Evolutionary conservation across 768 basidiomycete species (phyloP).

Genomic region (Pisolithus albus): DNA sequence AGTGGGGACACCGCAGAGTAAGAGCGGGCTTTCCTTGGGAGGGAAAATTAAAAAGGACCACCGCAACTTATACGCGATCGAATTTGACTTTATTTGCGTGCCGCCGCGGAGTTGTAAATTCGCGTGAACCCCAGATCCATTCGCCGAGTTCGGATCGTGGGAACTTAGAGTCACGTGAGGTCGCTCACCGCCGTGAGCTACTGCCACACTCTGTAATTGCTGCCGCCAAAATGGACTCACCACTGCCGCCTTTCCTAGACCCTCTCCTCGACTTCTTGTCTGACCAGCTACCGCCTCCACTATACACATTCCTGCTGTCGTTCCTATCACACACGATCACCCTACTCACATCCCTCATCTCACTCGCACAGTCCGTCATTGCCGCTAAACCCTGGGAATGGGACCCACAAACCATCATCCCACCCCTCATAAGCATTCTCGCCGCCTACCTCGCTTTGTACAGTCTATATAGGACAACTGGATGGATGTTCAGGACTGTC

Average conservation of each 20-base stretch:
- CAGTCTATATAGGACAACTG: slow-evolving; percentile 72
- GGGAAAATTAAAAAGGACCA: slow-evolving; percentile 18
- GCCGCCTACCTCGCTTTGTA: slow-evolving; percentile 71
- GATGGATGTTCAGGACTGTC: slow-evolving; percentile 60
- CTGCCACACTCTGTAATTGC: too few species aligned
- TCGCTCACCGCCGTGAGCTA: neutral
- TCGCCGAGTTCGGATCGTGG: neutral
- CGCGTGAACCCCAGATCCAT: slow-evolving; percentile 6
- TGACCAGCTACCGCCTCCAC: slow-evolving; percentile 46
- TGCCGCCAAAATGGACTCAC: slow-evolving; percentile 21
- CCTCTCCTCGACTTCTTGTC: slow-evolving; percentile 49
- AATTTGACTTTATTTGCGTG: slow-evolving; percentile 22
- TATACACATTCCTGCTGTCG: slow-evolving; percentile 46
- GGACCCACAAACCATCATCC: slow-evolving; percentile 61
- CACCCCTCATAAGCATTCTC: slow-evolving; percentile 67
- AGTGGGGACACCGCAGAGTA: slow-evolving; percentile 5
- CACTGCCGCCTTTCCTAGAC: slow-evolving; percentile 45
- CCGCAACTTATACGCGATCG: slow-evolving; percentile 26
- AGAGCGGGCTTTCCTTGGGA: slow-evolving; percentile 19
- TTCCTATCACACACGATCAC: slow-evolving; percentile 48
- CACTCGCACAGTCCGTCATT: slow-evolving; percentile 41
- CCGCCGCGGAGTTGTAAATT: slow-evolving; percentile 17
- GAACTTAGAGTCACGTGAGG: neutral
- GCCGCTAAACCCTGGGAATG: slow-evolving; percentile 51
- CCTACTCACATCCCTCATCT: slow-evolving; percentile 42